Conservation (phyloP, 306 rosid genomes). For the Trifolium pratense region DNA sequence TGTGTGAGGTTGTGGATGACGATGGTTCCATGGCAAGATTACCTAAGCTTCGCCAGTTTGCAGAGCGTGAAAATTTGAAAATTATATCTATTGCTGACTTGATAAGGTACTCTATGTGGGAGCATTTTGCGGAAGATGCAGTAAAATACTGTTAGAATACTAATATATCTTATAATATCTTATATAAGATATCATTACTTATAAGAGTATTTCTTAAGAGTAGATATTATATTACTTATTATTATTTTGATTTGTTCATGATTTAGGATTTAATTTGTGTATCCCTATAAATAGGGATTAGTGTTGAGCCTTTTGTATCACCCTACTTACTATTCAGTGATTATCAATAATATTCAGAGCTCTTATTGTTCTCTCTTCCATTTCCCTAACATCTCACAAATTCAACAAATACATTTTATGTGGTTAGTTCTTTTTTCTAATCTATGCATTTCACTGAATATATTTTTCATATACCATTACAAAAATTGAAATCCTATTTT, state of each 20-base stretch:
- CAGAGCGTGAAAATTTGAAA: slow-evolving; percentile 74
- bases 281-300: no score
- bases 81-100: slow-evolving; percentile 91
- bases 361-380: no score
- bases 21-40: slow-evolving; percentile 99
- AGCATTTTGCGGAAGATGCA: slow-evolving; percentile 17
- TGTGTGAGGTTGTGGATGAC: slow-evolving; percentile 95
- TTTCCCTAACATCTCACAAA: no score
- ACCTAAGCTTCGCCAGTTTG: slow-evolving; percentile 85
- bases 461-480: not conserved
- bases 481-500: slow-evolving; percentile 1
- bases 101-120: slow-evolving; percentile 60
- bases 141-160: not conserved
- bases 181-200: no score
- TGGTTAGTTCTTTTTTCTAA: not conserved
- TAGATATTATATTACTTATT: no score
- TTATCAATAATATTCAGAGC: no score
- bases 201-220: no score
- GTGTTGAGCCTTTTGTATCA: no score
- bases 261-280: no score
- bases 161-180: no score
- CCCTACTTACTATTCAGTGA: no score
- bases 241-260: no score
- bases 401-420: not conserved
- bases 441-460: slow-evolving; percentile 7